These are phyloP conservation scores for Kregervanrija fluxuum DNA, from an alignment of 805 yeast genomes.

Conservation along the genomic window DNA sequence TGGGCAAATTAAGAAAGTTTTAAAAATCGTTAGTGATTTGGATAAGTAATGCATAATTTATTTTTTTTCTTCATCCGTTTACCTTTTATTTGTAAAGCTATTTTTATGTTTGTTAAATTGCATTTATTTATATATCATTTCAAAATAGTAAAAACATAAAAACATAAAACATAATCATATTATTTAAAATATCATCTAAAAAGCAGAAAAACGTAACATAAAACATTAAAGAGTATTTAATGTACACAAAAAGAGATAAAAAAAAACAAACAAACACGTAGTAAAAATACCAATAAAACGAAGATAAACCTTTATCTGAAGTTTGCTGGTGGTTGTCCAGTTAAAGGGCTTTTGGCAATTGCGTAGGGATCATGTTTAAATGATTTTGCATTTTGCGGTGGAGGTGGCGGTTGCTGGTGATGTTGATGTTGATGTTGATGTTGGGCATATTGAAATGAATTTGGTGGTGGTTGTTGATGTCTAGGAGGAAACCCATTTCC, in stretches of 20 bases:
- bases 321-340: no score
- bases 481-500: no score
- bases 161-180: background rate
- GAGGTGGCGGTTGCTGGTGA: conserved; percentile 13
- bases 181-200: no score
- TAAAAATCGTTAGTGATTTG: conserved; percentile 26
- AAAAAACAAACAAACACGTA: no score
- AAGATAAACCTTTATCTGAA: no score
- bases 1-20: conserved; percentile 27
- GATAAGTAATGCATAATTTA: conserved; percentile 9
- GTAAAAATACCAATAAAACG: no score
- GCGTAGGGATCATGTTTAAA: conserved; percentile 22
- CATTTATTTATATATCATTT: background rate
- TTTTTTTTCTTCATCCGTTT: background rate
- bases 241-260: no score
- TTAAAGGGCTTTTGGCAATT: conserved; percentile 8
- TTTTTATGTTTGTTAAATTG: background rate
- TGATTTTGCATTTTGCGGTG: conserved; percentile 9
- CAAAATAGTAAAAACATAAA: background rate
- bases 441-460: conserved; percentile 11
- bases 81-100: background rate
- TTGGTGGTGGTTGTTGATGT: conserved; percentile 10
- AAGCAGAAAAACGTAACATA: no score
- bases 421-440: conserved; percentile 4
- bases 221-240: no score